These are phyloP conservation scores for Blumeriella jaapii DNA, from an alignment of 2,329 filamentous ascomycete genomes.

Conservation along the genomic window DNA sequence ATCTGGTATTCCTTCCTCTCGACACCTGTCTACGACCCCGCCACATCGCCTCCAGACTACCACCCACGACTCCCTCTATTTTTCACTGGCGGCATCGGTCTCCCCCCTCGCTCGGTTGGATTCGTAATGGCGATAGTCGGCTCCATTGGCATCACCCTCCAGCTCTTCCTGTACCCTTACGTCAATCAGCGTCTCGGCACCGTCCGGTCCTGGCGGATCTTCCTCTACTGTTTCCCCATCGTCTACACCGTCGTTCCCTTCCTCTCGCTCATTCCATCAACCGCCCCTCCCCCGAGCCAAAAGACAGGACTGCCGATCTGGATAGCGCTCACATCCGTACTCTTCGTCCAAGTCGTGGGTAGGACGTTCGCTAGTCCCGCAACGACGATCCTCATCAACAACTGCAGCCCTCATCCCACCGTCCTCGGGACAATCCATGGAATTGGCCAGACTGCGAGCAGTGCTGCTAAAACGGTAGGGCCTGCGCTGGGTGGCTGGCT, in stretches of 20 bases:
- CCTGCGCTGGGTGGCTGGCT: constrained; percentile 48
- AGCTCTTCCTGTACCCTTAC: constrained; percentile 59
- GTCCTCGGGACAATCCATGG: constrained; percentile 48
- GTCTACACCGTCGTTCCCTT: constrained; percentile 61
- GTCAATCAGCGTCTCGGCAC: constrained; percentile 58
- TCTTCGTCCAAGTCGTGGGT: constrained; percentile 59
- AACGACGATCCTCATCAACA: constrained; percentile 49
- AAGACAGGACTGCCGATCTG: constrained; percentile 24
- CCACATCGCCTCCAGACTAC: constrained; percentile 37
- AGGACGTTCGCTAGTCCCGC: constrained; percentile 56
- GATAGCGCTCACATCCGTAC: constrained; percentile 20
- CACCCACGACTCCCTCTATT: constrained; percentile 26
- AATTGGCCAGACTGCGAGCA: constrained; percentile 46
- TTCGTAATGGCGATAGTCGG: constrained; percentile 68
- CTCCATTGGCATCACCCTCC: constrained; percentile 60
- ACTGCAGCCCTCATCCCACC: constrained; percentile 46
- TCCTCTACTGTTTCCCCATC: constrained; percentile 57
- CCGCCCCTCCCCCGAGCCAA: constrained; percentile 18
- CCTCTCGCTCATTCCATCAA: constrained; percentile 51
- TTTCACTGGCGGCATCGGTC: constrained; percentile 61
- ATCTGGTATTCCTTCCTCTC: constrained; percentile 53
- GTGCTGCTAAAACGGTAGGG: constrained; percentile 46
- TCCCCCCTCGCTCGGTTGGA: constrained; percentile 61
- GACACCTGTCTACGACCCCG: constrained; percentile 36
- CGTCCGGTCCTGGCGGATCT: constrained; percentile 54